Evolutionary conservation across 148 eudicot genomes (phyloP).

Genomic region (Hydrangea macrophylla): DNA sequence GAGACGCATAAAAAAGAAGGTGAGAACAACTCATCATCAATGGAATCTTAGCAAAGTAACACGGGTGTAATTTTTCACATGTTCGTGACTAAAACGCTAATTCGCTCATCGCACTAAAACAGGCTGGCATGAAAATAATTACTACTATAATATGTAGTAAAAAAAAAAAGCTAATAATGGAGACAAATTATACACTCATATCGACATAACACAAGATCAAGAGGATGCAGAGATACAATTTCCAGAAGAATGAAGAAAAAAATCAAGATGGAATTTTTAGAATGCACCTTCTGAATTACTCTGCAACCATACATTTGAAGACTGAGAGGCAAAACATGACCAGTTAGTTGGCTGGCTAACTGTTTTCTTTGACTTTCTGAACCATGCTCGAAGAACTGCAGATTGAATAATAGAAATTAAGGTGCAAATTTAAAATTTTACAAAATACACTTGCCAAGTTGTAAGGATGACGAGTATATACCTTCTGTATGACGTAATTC

Average conservation of each 20-base stretch:
- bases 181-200: neutral
- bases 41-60: too few relatives aligned
- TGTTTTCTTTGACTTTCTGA: conserved; percentile 47
- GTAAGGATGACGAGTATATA: conserved; percentile 10
- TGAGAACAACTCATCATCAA: too few relatives aligned
- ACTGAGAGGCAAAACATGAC: conserved; percentile 66
- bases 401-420: conserved; percentile 3
- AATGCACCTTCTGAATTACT: conserved; percentile 65
- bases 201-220: too few relatives aligned
- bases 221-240: neutral
- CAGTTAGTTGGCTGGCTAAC: conserved; percentile 42
- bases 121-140: too few relatives aligned
- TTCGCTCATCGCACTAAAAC: too few relatives aligned
- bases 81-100: too few relatives aligned
- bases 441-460: neutral
- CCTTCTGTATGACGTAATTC: conserved; percentile 74
- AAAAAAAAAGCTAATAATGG: too few relatives aligned
- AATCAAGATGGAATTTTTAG: conserved; percentile 12
- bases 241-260: neutral
- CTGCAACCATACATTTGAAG: conserved; percentile 83
- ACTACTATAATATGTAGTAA: too few relatives aligned
- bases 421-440: neutral
- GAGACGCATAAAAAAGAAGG: too few relatives aligned
- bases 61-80: too few relatives aligned
- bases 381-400: conserved; percentile 71